Base-by-base conservation (phyloP, 169 alveolate genomes). In the Cryptosporidium meleagridis region DNA sequence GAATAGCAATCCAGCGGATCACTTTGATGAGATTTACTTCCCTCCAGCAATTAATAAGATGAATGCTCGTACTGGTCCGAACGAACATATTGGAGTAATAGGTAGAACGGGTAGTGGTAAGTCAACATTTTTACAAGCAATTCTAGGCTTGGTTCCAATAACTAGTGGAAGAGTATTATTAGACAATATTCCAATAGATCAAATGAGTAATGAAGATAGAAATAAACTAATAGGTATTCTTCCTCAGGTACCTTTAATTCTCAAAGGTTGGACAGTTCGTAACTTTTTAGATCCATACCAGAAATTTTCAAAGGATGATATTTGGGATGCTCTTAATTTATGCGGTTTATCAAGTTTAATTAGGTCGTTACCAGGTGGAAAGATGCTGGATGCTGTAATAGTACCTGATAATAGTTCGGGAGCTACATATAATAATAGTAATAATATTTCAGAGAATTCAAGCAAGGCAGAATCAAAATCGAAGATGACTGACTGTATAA, bases 101-200 rank as follows among this genome's bases (percentile, higher is more conserved):
- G 98, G 98, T 0, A 94, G 97, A 75, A 94, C 97, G 29, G 98
- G 98, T 6, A 94, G 97, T 7, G 98, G 98, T 1, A 96, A 96
- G 62, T 91, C 96, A 10, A 92, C 97, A 1, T 85, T 96, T 33
- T 69, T 95, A 21, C 94, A 96, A 37, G 91, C 97, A 21, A 70
- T 95, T 23, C 92, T 95, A 55, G 94, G 97, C 52, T 91, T 94
- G 18, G 70, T 92, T 31, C 96, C 95, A 35, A 86, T 93, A 18
- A 70, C 85, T 39, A 67, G 73, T 0, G 97, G 95, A 5, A 86
- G 91, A n/a, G 85, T 92, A 1, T 53, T 84, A 0, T 37, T 93
- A 21, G 95, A 92, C 35, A 93, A 86, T n/a, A 75, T 37, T 6
- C 85, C 86, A 1, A 37, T 86, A 16, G 69, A 80, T 48, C 59